A percentile compares a stretch with the other conserved stretches of the same genome.
These are phyloP conservation scores for Hypoxylon crocopeplum DNA, from an alignment of 495 filamentous ascomycete genomes.

Conservation along the genomic window DNA sequence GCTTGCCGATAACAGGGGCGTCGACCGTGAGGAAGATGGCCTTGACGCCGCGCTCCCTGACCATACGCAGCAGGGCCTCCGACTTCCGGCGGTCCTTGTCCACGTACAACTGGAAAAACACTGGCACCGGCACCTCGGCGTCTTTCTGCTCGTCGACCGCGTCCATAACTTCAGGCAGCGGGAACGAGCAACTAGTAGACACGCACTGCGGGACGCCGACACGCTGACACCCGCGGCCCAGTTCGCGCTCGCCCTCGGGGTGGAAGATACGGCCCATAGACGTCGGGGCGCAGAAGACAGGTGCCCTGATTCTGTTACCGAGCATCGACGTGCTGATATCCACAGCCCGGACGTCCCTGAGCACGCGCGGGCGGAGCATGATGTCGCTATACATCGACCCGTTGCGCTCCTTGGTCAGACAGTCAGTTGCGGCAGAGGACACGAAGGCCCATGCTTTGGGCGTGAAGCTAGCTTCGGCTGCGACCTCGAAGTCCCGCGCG, in stretches of 20 bases:
- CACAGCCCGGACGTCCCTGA: slow-evolving; percentile 69
- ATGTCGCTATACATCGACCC: slow-evolving; percentile 66
- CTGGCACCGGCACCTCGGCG: slow-evolving; percentile 35
- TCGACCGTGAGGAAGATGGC: slow-evolving; percentile 75
- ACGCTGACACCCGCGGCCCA: slow-evolving; percentile 66
- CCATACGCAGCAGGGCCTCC: slow-evolving; percentile 66
- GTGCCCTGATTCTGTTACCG: slow-evolving; percentile 62
- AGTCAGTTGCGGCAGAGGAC: slow-evolving; percentile 80
- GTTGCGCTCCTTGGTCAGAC: slow-evolving; percentile 64
- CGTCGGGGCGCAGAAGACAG: slow-evolving; percentile 77
- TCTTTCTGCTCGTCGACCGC: slow-evolving; percentile 43
- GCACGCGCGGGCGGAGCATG: slow-evolving; percentile 74
- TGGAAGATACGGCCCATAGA: slow-evolving; percentile 77
- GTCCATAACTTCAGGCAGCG: slow-evolving; percentile 65
- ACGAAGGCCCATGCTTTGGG: slow-evolving; percentile 85
- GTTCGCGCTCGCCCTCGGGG: slow-evolving; percentile 72
- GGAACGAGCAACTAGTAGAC: slow-evolving; percentile 75
- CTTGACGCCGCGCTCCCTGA: slow-evolving; percentile 64
- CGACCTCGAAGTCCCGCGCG: slow-evolving; percentile 73
- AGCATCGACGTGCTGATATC: slow-evolving; percentile 67
- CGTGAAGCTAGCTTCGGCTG: slow-evolving; percentile 66
- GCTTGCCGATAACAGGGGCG: slow-evolving; percentile 67
- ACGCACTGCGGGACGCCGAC: slow-evolving; percentile 60
- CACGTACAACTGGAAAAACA: slow-evolving; percentile 87
- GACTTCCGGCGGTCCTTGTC: slow-evolving; percentile 73